Percentiles rank a stretch among this genome's conserved stretches.
Evolutionary conservation across 345 rosid genomes (phyloP).

Genomic region (Physaria fendleri): DNA sequence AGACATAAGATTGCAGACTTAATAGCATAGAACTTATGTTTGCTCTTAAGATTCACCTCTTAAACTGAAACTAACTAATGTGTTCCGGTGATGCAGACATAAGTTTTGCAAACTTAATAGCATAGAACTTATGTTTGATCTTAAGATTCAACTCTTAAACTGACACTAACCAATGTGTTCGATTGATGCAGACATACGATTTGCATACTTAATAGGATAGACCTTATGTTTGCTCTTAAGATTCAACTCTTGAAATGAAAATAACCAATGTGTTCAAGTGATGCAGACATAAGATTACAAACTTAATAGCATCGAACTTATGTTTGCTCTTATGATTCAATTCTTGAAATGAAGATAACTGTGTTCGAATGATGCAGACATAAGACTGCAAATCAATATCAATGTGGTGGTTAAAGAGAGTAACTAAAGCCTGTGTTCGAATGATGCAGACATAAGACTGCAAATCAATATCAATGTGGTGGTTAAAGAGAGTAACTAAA

Average conservation of each 20-base stretch:
- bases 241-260: not conserved
- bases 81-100: not conserved
- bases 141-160: no score
- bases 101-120: no score
- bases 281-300: not conserved
- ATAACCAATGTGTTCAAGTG: not conserved
- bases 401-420: not conserved
- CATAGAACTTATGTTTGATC: no score
- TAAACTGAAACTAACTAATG: not conserved
- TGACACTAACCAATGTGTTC: no score
- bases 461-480: not conserved
- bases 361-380: no score
- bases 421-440: not conserved
- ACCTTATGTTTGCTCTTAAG: not conserved
- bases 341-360: not conserved
- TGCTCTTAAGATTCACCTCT: not conserved
- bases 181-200: no score
- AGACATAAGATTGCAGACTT: no score
- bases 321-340: not conserved
- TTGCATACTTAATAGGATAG: no score
- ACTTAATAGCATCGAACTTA: no score
- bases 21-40: no score
- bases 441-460: not conserved
- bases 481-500: not conserved
- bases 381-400: not conserved